Evolutionary conservation across 225 moss, liverwort and hornwort species (phyloP).

Genomic region (Pleurozium schreberi): DNA sequence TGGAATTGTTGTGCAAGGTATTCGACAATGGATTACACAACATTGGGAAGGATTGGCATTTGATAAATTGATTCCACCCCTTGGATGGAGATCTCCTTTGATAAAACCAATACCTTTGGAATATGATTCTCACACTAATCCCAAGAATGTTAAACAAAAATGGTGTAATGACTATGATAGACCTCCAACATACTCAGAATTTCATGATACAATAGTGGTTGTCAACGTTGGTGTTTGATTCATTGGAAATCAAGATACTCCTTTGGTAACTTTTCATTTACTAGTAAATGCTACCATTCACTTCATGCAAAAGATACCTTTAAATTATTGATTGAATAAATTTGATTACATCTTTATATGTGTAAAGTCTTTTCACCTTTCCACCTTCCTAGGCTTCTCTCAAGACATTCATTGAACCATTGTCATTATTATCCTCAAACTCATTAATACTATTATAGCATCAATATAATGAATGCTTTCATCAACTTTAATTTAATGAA

Average conservation of each 20-base stretch:
- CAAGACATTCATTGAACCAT: not conserved
- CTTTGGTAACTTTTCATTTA: not conserved
- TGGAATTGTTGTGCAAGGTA: not conserved
- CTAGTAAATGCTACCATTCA: not conserved
- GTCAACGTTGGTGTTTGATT: no score
- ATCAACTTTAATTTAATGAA: not conserved
- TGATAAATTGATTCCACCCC: slow-evolving; percentile 3
- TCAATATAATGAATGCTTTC: no score
- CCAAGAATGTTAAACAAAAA: not conserved
- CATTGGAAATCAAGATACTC: not conserved
- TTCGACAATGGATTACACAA: slow-evolving; percentile 5
- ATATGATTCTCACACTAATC: not conserved
- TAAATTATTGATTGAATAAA: not conserved
- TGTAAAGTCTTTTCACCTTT: not conserved
- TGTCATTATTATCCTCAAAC: not conserved
- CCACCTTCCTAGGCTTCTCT: not conserved
- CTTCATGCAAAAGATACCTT: not conserved
- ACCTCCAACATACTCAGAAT: not conserved
- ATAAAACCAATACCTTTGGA: not conserved
- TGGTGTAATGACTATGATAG: slow-evolving; percentile 2
- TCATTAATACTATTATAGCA: no score
- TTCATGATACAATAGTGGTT: not conserved
- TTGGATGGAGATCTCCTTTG: not conserved
- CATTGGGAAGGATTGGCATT: slow-evolving; percentile 12
- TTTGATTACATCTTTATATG: rapidly evolving